A percentile compares a stretch with the other conserved stretches of the same genome.
Conservation (phyloP, 1,139 yeast species). For the Zygoascus sp. region DNA sequence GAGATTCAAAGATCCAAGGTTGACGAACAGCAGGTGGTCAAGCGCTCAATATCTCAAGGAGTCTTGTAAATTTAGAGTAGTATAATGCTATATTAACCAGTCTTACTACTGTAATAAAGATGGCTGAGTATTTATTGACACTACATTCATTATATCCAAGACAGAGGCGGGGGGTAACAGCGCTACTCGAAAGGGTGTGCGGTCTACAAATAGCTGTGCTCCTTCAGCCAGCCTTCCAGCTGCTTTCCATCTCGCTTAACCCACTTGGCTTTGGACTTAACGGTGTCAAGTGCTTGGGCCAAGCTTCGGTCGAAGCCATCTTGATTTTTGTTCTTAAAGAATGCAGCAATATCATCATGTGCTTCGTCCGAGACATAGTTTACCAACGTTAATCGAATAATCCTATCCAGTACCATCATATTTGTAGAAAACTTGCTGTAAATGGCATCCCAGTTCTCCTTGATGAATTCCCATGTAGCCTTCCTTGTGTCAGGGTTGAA, state of each 20-base stretch:
- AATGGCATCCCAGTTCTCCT: conserved; percentile 66
- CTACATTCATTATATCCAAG: not conserved
- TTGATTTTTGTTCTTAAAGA: conserved; percentile 58
- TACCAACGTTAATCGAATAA: conserved; percentile 57
- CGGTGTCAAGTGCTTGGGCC: conserved; percentile 65
- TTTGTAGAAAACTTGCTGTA: conserved; percentile 72
- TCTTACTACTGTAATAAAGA: not conserved
- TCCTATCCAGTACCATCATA: conserved; percentile 68
- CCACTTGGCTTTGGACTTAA: conserved; percentile 62
- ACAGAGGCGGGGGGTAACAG: too few relatives aligned
- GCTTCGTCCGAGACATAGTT: conserved; percentile 63
- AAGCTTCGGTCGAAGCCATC: conserved; percentile 71
- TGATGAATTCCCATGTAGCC: conserved; percentile 63
- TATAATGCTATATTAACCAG: too few relatives aligned
- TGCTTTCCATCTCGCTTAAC: conserved; percentile 55
- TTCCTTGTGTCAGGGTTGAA: conserved; percentile 1
- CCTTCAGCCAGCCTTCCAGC: conserved; percentile 44
- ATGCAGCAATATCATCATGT: conserved; percentile 51
- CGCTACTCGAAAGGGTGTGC: too few relatives aligned
- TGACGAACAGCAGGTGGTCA: conserved; percentile 48
- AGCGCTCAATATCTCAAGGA: not conserved
- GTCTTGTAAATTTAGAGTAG: not conserved
- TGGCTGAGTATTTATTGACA: not conserved
- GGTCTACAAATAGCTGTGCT: conserved; percentile 15
- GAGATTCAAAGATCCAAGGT: conserved; percentile 77